Evolutionary conservation across 192 early-diverging fungal species (phyloP).

Genomic region (Obelidium mucronatum): DNA sequence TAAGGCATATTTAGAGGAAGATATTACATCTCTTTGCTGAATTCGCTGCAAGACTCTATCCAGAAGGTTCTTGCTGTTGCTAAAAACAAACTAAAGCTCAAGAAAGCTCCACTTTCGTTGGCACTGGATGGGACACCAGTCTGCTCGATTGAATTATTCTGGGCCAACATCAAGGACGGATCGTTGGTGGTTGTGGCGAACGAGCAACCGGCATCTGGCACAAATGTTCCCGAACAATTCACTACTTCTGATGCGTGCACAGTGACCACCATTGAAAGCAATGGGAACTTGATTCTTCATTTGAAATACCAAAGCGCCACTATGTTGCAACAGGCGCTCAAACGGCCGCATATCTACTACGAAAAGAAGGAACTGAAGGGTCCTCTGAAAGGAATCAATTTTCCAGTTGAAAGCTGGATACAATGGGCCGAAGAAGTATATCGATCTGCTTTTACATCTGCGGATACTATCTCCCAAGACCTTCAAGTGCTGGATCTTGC

Average conservation of each 20-base stretch:
- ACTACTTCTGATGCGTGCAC: not conserved
- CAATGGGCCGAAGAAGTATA: slow-evolving; percentile 30
- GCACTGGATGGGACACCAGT: slow-evolving; percentile 8
- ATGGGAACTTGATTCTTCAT: slow-evolving; percentile 33
- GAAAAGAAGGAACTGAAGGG: slow-evolving; percentile 57
- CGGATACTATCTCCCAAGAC: not conserved
- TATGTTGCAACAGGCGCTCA: slow-evolving; percentile 40
- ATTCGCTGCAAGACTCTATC: not conserved
- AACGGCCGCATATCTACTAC: slow-evolving; percentile 54
- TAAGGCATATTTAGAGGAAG: not conserved
- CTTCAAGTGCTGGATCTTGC: not conserved
- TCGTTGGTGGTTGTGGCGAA: slow-evolving; percentile 25
- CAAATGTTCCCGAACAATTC: not conserved
- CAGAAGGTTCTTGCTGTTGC: slow-evolving; percentile 10
- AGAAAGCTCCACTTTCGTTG: slow-evolving; percentile 24
- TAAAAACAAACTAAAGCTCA: slow-evolving; percentile 40
- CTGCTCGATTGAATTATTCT: not conserved
- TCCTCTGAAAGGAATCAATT: slow-evolving; percentile 60
- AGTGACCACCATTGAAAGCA: not conserved
- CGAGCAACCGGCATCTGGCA: not conserved
- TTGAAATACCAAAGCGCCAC: slow-evolving; percentile 35
- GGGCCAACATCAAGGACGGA: not conserved
- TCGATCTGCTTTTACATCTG: not conserved
- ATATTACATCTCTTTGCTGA: not conserved
- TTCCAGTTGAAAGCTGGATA: slow-evolving; percentile 33